Percentiles rank a stretch among this genome's conserved stretches.
Evolutionary conservation across 2,329 filamentous ascomycete species (phyloP).

Genomic region (Beauveria sp.): DNA sequence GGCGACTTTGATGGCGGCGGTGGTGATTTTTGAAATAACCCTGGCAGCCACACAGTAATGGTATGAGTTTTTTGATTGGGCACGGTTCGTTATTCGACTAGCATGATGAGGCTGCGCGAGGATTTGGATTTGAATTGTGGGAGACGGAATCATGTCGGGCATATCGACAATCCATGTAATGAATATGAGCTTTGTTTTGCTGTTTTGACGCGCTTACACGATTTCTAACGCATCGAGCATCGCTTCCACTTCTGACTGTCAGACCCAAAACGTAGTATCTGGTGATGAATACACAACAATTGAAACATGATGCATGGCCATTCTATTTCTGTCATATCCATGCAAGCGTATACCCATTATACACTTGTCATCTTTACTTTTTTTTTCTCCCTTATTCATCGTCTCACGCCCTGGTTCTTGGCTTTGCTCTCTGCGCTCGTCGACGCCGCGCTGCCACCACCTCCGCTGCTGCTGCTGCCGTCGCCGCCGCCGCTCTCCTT

Average conservation of each 20-base stretch:
- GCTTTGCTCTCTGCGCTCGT: constrained; percentile 18
- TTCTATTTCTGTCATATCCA: too few relatives aligned
- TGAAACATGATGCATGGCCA: too few relatives aligned
- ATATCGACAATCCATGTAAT: background rate
- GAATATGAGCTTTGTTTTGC: background rate
- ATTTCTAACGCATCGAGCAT: background rate
- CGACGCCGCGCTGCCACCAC: constrained; percentile 10
- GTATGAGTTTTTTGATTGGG: background rate
- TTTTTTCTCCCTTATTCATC: constrained; percentile 13
- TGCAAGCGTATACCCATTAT: too few relatives aligned
- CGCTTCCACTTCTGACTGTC: too few relatives aligned
- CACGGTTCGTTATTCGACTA: too few relatives aligned
- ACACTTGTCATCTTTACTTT: background rate
- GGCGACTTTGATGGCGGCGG: constrained; percentile 26
- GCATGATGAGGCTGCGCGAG: too few relatives aligned
- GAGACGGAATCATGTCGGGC: background rate
- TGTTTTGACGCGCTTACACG: background rate
- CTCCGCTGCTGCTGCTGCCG: constrained; percentile 16
- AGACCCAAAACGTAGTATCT: too few relatives aligned
- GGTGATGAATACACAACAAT: too few relatives aligned
- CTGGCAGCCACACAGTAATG: background rate
- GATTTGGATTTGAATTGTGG: too few relatives aligned
- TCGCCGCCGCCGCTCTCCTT: constrained; percentile 24
- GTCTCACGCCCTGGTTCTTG: constrained; percentile 36
- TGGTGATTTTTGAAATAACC: constrained; percentile 16